Percentiles rank a stretch among this genome's conserved stretches.
phyloP scores from a whole-genome alignment of 805 yeast genomes.

The Metschnikowia continentalis region DNA sequence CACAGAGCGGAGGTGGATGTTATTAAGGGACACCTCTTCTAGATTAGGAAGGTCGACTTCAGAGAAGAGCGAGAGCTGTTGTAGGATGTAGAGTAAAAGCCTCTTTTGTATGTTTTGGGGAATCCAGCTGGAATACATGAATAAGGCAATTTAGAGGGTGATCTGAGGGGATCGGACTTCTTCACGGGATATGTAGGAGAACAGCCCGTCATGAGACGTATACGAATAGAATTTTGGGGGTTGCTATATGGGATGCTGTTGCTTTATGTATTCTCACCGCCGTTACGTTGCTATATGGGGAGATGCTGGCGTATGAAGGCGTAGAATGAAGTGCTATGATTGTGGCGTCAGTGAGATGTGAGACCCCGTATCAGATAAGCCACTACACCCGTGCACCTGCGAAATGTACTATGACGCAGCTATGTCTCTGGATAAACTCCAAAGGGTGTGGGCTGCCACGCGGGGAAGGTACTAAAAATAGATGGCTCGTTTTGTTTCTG shows the following conservation, averaged over 20 bases:
- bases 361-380: constrained; percentile 3
- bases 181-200: neutral
- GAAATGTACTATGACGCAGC: neutral
- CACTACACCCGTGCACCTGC: constrained; percentile 1
- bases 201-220: neutral
- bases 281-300: neutral
- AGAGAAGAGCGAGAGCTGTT: constrained; percentile 77
- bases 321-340: neutral
- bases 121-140: constrained; percentile 49
- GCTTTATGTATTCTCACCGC: neutral
- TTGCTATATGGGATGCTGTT: neutral
- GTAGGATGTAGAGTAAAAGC: constrained; percentile 71
- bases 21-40: constrained; percentile 65
- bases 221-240: neutral
- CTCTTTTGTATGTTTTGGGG: constrained; percentile 84
- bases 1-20: constrained; percentile 52
- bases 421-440: constrained; percentile 1
- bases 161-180: neutral
- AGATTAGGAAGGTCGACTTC: constrained; percentile 76
- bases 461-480: neutral
- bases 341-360: constrained; percentile 2
- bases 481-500: neutral
- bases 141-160: neutral
- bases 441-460: constrained; percentile 2
- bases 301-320: neutral